Percentiles rank a stretch among this genome's conserved stretches.
Conservation (phyloP, 2,329 filamentous ascomycete species). For the Hawksworthiomyces lignivorus region DNA sequence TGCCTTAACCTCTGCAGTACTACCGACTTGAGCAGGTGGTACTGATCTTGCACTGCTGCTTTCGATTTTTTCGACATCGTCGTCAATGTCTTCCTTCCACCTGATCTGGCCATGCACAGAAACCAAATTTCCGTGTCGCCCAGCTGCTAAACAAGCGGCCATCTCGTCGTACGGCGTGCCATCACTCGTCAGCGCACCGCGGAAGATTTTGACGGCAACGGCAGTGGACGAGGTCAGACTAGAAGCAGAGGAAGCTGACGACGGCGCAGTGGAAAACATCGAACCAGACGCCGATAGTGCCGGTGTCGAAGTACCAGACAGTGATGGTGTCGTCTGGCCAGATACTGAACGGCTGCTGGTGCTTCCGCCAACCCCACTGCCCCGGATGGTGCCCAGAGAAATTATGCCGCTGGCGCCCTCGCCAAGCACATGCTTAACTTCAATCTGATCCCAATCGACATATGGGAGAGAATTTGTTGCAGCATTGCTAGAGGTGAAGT, state of each 20-base stretch:
- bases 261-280: background rate
- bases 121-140: constrained; percentile 38
- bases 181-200: constrained; percentile 37
- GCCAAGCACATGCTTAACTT: constrained; percentile 32
- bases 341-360: background rate
- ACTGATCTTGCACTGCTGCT: background rate
- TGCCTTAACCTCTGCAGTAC: no score
- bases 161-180: constrained; percentile 42
- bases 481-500: no score
- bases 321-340: constrained; percentile 6
- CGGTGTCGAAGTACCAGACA: constrained; percentile 3
- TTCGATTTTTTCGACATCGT: constrained; percentile 25
- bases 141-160: constrained; percentile 37
- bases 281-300: constrained; percentile 1
- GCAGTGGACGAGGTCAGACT: background rate
- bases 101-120: constrained; percentile 35
- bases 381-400: constrained; percentile 24
- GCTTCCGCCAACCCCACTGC: constrained; percentile 13
- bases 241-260: background rate
- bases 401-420: constrained; percentile 40
- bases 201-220: constrained; percentile 42
- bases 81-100: constrained; percentile 4
- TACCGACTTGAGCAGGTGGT: no score
- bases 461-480: constrained; percentile 26
- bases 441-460: constrained; percentile 33